phyloP scores from a whole-genome alignment of 2,329 filamentous ascomycete species.

The Karstenula rhodostoma region DNA sequence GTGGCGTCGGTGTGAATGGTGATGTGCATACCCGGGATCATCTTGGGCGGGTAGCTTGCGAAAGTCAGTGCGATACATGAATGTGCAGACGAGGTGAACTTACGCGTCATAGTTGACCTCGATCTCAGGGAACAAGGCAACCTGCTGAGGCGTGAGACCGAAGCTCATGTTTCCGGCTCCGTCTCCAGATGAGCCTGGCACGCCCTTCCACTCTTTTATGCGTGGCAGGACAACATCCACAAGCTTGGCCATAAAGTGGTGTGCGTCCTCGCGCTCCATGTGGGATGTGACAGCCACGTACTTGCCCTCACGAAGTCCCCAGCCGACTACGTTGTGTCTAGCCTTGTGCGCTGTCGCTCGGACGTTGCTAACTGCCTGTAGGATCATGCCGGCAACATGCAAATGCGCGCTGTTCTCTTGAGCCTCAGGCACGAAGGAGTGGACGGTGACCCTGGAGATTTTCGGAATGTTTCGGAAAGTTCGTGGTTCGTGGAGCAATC shows the following conservation, averaged over 20 bases:
- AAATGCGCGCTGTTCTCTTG: slow-evolving; percentile 76
- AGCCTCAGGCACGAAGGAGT: slow-evolving; percentile 74
- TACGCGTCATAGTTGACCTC: slow-evolving; percentile 93
- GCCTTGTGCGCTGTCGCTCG: slow-evolving; percentile 74
- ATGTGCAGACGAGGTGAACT: slow-evolving; percentile 49
- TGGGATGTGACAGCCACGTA: slow-evolving; percentile 79
- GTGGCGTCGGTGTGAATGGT: slow-evolving; percentile 84
- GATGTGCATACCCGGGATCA: slow-evolving; percentile 87
- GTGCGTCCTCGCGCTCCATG: slow-evolving; percentile 80
- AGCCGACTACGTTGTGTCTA: slow-evolving; percentile 75
- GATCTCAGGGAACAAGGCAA: slow-evolving; percentile 90
- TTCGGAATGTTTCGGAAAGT: slow-evolving; percentile 86
- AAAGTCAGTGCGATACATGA: slow-evolving; percentile 2
- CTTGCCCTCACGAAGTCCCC: slow-evolving; percentile 75
- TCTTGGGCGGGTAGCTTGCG: slow-evolving; percentile 68
- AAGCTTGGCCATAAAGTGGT: slow-evolving; percentile 89
- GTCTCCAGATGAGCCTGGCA: slow-evolving; percentile 81
- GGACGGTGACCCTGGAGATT: slow-evolving; percentile 81
- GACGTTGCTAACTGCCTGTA: slow-evolving; percentile 86
- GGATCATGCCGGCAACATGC: slow-evolving; percentile 81
- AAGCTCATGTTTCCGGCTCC: slow-evolving; percentile 86
- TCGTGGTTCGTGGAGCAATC: slow-evolving; percentile 71
- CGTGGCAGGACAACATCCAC: slow-evolving; percentile 89
- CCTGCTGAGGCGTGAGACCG: slow-evolving; percentile 77
- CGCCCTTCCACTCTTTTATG: slow-evolving; percentile 94